Base-by-base conservation (phyloP, 345 rosid genomes). In the Gossypium longicalyx region DNA sequence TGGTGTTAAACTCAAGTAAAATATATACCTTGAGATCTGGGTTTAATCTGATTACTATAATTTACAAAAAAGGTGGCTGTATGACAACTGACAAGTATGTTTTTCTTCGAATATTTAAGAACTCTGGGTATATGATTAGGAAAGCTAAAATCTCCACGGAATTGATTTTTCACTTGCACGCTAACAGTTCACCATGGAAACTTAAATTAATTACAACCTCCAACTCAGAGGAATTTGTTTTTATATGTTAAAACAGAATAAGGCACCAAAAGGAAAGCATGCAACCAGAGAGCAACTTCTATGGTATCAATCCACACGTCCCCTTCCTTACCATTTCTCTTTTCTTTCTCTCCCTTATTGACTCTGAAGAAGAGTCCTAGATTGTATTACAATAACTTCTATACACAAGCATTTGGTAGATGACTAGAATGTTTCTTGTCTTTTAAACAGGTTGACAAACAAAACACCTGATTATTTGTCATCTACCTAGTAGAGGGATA, bases 311-410 rank as follows among this genome's bases (percentile, higher is more conserved):
- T 9, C 12, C 22, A 41, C 67, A 17, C 47, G 38, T 38, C 67
- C 47, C 67, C 67, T 9, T 38, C 27, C 9, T 56, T 56, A 2
- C n/a, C 38, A 59, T 25, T 59, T 25, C 16, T 38, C 41, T 9
- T 56, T 29, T 10, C 43, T 64, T 64, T 38, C 43, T 41, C 25
- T 9, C 68, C 44, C 27, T 41, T 41, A 41, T 41, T 20, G 49
- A 64, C 68, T 64, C 68, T 41, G 49, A 65, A n/a, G 27, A 65
- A 43, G 51, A 41, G 27, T 65, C 17, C 27, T 65, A 43, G 70
- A 65, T 43, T 34, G 0, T 16, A 43, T 65, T 7, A 62, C 20
- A 27, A 38, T 62, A 62, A 62, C 47, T 62, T 34, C 43, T 62
- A 62, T 34, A 9, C 45, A 34, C 67, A 62, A 2, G 17, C 11